phyloP scores from a whole-genome alignment of 768 basidiomycete species.

The Lactifluus piperatus region DNA sequence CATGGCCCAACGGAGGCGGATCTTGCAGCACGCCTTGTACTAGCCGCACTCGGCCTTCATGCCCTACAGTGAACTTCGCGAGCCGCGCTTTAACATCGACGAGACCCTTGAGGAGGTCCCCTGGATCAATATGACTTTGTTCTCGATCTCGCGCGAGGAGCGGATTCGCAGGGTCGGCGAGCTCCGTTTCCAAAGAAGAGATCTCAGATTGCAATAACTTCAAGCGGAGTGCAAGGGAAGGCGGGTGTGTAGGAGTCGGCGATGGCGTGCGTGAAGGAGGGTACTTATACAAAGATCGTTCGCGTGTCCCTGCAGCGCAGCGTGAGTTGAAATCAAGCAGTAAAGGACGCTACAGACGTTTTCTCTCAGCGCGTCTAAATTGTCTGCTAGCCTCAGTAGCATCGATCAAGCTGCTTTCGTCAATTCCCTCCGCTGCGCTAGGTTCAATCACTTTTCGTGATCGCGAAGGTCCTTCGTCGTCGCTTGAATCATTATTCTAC shows the following conservation, averaged over 20 bases:
- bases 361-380: conserved; percentile 66
- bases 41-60: conserved; percentile 56
- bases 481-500: conserved; percentile 52
- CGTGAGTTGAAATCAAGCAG: conserved; percentile 19
- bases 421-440: conserved; percentile 55
- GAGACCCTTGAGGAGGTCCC: conserved; percentile 66
- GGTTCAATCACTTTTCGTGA: conserved; percentile 33
- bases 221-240: conserved; percentile 32
- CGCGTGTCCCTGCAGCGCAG: conserved; percentile 35
- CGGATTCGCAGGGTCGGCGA: conserved; percentile 75
- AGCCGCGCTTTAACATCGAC: conserved; percentile 65
- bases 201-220: conserved; percentile 70
- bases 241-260: conserved; percentile 31
- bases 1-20: conserved; percentile 25
- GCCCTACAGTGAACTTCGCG: conserved; percentile 54
- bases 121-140: conserved; percentile 56
- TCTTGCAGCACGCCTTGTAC: conserved; percentile 47
- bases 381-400: conserved; percentile 59
- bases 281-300: conserved; percentile 51
- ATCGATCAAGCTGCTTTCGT: conserved; percentile 52
- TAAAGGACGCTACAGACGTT: conserved; percentile 26
- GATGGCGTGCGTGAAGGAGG: conserved; percentile 56
- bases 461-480: conserved; percentile 49
- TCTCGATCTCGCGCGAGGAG: conserved; percentile 50
- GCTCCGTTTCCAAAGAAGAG: conserved; percentile 66